Base-by-base conservation (phyloP, 208 protist species). In the Crithidia mellificae region DNA sequence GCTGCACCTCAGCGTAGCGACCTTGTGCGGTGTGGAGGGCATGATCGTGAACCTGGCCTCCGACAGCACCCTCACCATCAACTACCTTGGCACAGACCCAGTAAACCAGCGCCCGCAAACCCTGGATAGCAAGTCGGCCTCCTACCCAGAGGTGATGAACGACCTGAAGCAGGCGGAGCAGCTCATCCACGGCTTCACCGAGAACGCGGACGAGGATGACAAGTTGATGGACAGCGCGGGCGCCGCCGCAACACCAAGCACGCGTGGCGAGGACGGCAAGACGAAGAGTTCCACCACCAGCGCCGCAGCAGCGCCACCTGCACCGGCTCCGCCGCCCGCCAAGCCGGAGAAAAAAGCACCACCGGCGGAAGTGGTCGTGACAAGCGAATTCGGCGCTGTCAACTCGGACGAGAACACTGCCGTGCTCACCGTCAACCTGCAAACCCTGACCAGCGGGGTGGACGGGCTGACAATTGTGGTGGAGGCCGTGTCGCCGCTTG, bases 61-160 rank as follows among this genome's bases (percentile, higher is more conserved):
- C 0, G 78, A 92, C 14, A 91, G 91, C 29, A 68, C 29, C 6
- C 56, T 97, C 2, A 63, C 77, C 14, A 70, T 96, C 20, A 91
- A 88, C 64, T 98, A 98, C 81, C 80, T 98, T 14, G 97, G 97
- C 50, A 98, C 95, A 2, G 94, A 98, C 69, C 94, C 95, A 2
- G 81, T 87, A 0, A 83, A 86, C 2, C 69, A 84, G 2, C 84
- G 86, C 0, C 81, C 93, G 24, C 83, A 88, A 49, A 80, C 85
- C 2, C 55, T 96, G 17, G 84, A 96, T 43, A 87, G 69, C 36
- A 87, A 94, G 61, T 84, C 91, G 17, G 30, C 80, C 3, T 65
- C 87, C 38, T 98, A 98, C 70, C 68, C 70, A 3, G 85, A 89
- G 12, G 94, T 98, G 64, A 83, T 94, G 50, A 67, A 77, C 7